Conservation (phyloP, 371 early-diverging fungal species). For the Mucor ambiguus region DNA sequence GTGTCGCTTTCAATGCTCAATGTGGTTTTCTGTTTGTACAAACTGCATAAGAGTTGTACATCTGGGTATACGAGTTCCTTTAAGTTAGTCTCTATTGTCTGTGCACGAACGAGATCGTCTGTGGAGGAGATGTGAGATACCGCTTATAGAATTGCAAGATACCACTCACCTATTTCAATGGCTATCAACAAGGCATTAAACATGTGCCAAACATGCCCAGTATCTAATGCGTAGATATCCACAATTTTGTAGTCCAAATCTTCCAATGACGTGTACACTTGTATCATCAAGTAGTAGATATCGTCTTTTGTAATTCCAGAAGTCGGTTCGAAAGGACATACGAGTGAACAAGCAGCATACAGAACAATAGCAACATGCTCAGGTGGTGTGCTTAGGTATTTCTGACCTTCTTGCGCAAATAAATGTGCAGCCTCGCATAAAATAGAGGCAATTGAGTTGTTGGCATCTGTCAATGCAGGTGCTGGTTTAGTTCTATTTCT, state of each 20-base stretch:
- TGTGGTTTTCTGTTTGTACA: slow-evolving; percentile 9
- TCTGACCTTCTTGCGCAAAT: slow-evolving; percentile 22
- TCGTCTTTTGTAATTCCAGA: not conserved
- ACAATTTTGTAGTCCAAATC: slow-evolving; percentile 9
- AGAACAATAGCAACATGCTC: slow-evolving; percentile 24
- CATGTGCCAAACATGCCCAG: slow-evolving; percentile 14
- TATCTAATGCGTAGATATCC: slow-evolving; percentile 20
- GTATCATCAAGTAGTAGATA: slow-evolving; percentile 3
- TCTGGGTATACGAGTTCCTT: slow-evolving; percentile 13
- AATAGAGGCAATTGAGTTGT: slow-evolving; percentile 20
- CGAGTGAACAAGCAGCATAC: slow-evolving; percentile 14
- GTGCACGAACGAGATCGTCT: slow-evolving; percentile 36
- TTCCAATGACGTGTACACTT: slow-evolving; percentile 11
- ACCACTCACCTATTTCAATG: slow-evolving; percentile 29
- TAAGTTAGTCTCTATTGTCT: slow-evolving; percentile 11
- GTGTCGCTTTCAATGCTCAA: not conserved
- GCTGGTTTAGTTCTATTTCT: slow-evolving; percentile 26
- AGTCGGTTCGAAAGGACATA: slow-evolving; percentile 15
- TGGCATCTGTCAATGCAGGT: slow-evolving; percentile 16
- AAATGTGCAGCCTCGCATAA: slow-evolving; percentile 28
- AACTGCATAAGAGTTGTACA: slow-evolving; percentile 13
- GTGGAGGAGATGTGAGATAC: not conserved
- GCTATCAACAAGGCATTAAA: slow-evolving; percentile 28
- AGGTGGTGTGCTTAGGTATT: not conserved
- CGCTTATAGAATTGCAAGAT: not conserved